Conservation (phyloP, 1,139 yeast species). For the Kluyveromyces marxianus region DNA sequence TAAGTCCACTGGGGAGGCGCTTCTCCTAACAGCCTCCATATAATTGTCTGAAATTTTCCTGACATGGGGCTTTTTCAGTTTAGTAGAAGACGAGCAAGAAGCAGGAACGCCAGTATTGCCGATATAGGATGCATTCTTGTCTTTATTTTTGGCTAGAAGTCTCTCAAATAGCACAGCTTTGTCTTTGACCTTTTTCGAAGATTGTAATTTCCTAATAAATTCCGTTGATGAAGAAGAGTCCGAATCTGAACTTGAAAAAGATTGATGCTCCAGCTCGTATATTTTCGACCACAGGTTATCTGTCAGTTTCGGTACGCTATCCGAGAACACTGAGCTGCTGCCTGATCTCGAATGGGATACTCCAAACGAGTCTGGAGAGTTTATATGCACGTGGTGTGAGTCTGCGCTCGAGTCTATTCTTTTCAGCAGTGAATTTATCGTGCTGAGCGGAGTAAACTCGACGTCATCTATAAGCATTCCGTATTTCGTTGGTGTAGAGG, state of each 20-base stretch:
- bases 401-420: constrained; percentile 2
- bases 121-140: constrained; percentile 2
- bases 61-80: neutral
- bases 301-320: constrained; percentile 15
- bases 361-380: constrained; percentile 19
- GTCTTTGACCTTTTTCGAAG: constrained; percentile 27
- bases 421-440: neutral
- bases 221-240: constrained; percentile 17
- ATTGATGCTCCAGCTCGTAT: constrained; percentile 16
- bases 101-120: no score
- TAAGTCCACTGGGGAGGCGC: constrained; percentile 6
- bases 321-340: constrained; percentile 25
- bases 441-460: constrained; percentile 4
- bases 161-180: constrained; percentile 28
- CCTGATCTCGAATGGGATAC: constrained; percentile 18
- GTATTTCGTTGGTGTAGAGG: neutral
- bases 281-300: constrained; percentile 18
- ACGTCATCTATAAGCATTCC: neutral
- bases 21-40: constrained; percentile 15
- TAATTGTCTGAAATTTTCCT: constrained; percentile 11
- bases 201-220: constrained; percentile 17
- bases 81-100: neutral
- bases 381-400: neutral
- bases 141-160: constrained; percentile 13
- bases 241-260: constrained; percentile 12